These are phyloP conservation scores for Raffaelea albimanens DNA, from an alignment of 2,329 filamentous ascomycete species.

Conservation along the genomic window DNA sequence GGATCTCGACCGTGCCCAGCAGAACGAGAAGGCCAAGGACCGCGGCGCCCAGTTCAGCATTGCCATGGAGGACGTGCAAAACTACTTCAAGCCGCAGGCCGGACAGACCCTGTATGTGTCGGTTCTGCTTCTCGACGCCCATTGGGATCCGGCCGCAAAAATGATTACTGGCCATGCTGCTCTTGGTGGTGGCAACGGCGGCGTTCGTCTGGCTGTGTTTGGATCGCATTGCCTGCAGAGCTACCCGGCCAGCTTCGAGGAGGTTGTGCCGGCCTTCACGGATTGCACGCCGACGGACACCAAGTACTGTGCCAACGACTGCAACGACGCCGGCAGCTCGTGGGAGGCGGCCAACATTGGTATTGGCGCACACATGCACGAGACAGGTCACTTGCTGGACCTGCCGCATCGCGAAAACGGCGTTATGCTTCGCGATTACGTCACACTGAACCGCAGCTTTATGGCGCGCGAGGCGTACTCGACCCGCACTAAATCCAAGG, in stretches of 20 bases:
- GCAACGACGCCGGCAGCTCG: constrained; percentile 75
- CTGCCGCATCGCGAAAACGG: constrained; percentile 83
- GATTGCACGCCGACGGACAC: constrained; percentile 88
- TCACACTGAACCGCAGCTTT: constrained; percentile 76
- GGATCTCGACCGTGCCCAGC: constrained; percentile 68
- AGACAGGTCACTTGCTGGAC: constrained; percentile 82
- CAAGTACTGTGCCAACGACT: constrained; percentile 72
- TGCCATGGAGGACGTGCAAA: constrained; percentile 66
- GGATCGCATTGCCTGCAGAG: constrained; percentile 88
- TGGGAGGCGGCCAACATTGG: constrained; percentile 96
- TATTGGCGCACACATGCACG: constrained; percentile 86
- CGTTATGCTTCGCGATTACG: constrained; percentile 88
- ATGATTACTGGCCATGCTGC: constrained; percentile 74
- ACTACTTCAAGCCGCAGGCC: constrained; percentile 63
- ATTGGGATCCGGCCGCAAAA: constrained; percentile 68
- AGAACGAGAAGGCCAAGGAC: constrained; percentile 58
- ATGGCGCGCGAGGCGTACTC: constrained; percentile 73
- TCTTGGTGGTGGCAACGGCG: constrained; percentile 62
- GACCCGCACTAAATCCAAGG: constrained; percentile 76
- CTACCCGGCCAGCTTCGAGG: constrained; percentile 81
- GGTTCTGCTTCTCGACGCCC: constrained; percentile 74
- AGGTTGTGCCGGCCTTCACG: constrained; percentile 78
- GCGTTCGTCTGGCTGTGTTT: constrained; percentile 77
- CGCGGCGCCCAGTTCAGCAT: constrained; percentile 69
- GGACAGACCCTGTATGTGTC: constrained; percentile 86